Conservation (phyloP, 352 stramenopile species). For the Halophytophthora polymorphica region DNA sequence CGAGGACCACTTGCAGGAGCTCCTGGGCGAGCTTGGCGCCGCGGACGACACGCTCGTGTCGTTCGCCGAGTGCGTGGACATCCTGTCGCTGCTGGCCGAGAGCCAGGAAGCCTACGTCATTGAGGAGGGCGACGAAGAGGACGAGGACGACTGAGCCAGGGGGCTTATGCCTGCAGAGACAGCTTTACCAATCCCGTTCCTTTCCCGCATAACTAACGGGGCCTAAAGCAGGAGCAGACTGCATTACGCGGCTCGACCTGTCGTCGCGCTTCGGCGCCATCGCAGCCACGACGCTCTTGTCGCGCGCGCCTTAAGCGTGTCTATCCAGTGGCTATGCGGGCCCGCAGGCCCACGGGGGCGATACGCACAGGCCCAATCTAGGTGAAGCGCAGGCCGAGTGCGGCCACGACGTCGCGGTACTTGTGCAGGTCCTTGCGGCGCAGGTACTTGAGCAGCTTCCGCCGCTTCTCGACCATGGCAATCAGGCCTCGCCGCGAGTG, state of each 20-base stretch:
- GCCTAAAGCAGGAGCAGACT: too few relatives aligned
- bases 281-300: too few relatives aligned
- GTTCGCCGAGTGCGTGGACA: conserved; percentile 86
- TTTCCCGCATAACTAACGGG: too few relatives aligned
- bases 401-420: conserved; percentile 73
- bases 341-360: too few relatives aligned
- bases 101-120: conserved; percentile 25
- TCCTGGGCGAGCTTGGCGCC: conserved; percentile 77
- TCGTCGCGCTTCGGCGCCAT: too few relatives aligned
- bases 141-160: conserved; percentile 11
- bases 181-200: too few relatives aligned
- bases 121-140: conserved; percentile 30
- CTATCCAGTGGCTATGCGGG: neutral
- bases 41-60: conserved; percentile 61
- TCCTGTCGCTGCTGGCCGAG: conserved; percentile 75
- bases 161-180: conserved; percentile 16
- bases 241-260: too few relatives aligned
- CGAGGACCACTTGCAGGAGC: conserved; percentile 38
- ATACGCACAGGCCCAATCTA: conserved; percentile 17
- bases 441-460: conserved; percentile 86
- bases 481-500: conserved; percentile 84
- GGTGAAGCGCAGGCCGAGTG: conserved; percentile 75
- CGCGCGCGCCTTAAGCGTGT: too few relatives aligned
- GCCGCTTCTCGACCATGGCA: conserved; percentile 82
- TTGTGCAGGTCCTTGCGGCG: conserved; percentile 78